Conservation (phyloP, 768 basidiomycete species). For the Epithele typhae region DNA sequence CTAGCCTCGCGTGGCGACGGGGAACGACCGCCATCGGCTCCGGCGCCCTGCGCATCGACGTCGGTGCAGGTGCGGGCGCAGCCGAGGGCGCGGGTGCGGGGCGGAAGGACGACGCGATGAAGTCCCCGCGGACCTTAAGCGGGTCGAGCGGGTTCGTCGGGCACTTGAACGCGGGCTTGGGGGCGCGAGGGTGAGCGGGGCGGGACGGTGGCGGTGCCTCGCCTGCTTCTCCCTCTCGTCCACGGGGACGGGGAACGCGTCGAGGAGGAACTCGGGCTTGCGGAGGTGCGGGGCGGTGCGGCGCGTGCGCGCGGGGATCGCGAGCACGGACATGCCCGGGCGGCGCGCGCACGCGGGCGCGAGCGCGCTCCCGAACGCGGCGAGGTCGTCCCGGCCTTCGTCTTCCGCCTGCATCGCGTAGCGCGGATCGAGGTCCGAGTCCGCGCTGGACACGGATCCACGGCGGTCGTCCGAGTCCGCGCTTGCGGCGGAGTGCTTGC, state of each 20-base stretch:
- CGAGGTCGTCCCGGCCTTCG: constrained; percentile 32
- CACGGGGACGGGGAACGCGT: constrained; percentile 27
- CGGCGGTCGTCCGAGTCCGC: constrained; percentile 32
- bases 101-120: constrained; percentile 42
- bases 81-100: constrained; percentile 21
- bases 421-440: constrained; percentile 50
- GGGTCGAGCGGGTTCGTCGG: constrained; percentile 34
- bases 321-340: constrained; percentile 33
- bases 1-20: constrained; percentile 12
- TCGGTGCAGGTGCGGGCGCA: constrained; percentile 1
- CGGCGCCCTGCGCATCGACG: background rate
- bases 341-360: constrained; percentile 25
- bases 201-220: constrained; percentile 34
- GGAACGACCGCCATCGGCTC: background rate
- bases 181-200: constrained; percentile 37
- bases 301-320: constrained; percentile 31
- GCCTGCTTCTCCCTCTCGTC: constrained; percentile 3
- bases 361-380: constrained; percentile 26
- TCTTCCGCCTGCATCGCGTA: constrained; percentile 41
- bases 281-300: constrained; percentile 34
- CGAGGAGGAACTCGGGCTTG: constrained; percentile 32
- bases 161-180: constrained; percentile 28
- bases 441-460: constrained; percentile 44
- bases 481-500: constrained; percentile 9
- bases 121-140: constrained; percentile 33